A percentile compares a stretch with the other conserved stretches of the same genome.
Conservation (phyloP, 371 early-diverging fungal species). For the Apophysomyces trapeziformis region DNA sequence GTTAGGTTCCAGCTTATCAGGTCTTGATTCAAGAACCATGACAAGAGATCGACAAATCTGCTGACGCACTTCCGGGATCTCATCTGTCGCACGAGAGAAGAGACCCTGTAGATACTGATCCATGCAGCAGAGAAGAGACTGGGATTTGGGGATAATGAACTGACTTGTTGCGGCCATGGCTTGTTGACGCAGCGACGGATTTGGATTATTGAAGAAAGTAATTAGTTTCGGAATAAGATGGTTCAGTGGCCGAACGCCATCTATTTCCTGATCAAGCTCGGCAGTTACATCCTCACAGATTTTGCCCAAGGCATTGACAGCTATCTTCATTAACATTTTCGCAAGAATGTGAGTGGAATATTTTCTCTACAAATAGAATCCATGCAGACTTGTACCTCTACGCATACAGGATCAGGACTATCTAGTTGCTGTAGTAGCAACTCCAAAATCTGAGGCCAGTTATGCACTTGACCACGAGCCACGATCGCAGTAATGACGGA, state of each 20-base stretch:
- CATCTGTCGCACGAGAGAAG: conserved; percentile 75
- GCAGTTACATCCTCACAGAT: conserved; percentile 90
- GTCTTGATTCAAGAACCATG: conserved; percentile 78
- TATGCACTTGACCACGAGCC: conserved; percentile 63
- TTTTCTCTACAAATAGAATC: not conserved
- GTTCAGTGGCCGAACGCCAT: conserved; percentile 71
- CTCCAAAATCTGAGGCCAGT: conserved; percentile 83
- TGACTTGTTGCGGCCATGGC: conserved; percentile 82
- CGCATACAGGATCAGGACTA: conserved; percentile 60
- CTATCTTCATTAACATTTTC: conserved; percentile 61
- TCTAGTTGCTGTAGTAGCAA: conserved; percentile 72
- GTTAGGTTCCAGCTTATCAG: conserved; percentile 79
- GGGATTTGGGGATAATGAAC: conserved; percentile 69
- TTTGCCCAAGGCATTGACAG: conserved; percentile 83
- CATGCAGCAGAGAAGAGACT: conserved; percentile 66
- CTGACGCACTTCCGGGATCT: conserved; percentile 74
- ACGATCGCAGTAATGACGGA: conserved; percentile 85
- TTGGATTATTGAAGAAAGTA: conserved; percentile 70
- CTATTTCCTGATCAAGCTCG: conserved; percentile 74
- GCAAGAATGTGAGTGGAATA: not conserved
- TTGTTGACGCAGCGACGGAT: conserved; percentile 68
- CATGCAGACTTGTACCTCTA: conserved; percentile 62
- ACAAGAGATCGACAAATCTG: conserved; percentile 90
- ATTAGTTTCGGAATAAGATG: conserved; percentile 85
- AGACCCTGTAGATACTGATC: conserved; percentile 77